These are phyloP conservation scores for Fusarium keratoplasticum DNA, from an alignment of 2,329 filamentous ascomycete species.

Conservation along the genomic window DNA sequence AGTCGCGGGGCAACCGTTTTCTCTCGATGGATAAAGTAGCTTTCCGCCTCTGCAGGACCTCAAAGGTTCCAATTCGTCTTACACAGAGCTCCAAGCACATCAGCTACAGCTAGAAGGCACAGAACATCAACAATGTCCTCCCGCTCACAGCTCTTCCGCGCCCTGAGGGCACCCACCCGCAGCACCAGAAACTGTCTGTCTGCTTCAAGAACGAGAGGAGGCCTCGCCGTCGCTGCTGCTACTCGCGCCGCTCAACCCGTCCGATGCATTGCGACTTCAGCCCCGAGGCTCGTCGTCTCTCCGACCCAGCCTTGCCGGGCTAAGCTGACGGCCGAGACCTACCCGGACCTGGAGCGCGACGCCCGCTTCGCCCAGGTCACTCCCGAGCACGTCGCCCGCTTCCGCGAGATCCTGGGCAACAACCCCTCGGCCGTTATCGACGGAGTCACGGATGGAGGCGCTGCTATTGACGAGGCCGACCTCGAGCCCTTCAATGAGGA, in stretches of 20 bases:
- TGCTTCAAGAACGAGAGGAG: constrained; percentile 8
- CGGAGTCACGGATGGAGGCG: constrained; percentile 75
- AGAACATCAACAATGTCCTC: constrained; percentile 37
- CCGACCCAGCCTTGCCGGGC: constrained; percentile 35
- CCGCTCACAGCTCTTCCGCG: constrained; percentile 42
- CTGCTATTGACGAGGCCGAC: constrained; percentile 77
- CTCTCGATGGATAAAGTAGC: neutral
- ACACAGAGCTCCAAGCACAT: neutral
- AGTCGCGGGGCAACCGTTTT: constrained; percentile 14
- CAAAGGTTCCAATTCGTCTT: constrained; percentile 14
- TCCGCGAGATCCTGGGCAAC: constrained; percentile 82
- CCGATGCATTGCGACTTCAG: constrained; percentile 47
- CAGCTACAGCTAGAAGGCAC: neutral
- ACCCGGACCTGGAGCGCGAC: constrained; percentile 86
- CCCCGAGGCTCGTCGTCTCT: constrained; percentile 45
- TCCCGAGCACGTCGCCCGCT: constrained; percentile 82
- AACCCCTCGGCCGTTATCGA: constrained; percentile 83
- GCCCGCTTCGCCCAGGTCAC: constrained; percentile 79
- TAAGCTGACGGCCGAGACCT: constrained; percentile 87
- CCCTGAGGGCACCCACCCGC: constrained; percentile 34
- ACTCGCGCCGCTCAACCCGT: constrained; percentile 1
- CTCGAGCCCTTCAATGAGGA: constrained; percentile 94
- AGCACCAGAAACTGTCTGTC: constrained; percentile 27
- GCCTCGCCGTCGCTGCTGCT: constrained; percentile 1
- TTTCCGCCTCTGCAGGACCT: constrained; percentile 7